phyloP scores from a whole-genome alignment of 1,284 basidiomycete genomes.

The Microbotryomycetes sp. region DNA sequence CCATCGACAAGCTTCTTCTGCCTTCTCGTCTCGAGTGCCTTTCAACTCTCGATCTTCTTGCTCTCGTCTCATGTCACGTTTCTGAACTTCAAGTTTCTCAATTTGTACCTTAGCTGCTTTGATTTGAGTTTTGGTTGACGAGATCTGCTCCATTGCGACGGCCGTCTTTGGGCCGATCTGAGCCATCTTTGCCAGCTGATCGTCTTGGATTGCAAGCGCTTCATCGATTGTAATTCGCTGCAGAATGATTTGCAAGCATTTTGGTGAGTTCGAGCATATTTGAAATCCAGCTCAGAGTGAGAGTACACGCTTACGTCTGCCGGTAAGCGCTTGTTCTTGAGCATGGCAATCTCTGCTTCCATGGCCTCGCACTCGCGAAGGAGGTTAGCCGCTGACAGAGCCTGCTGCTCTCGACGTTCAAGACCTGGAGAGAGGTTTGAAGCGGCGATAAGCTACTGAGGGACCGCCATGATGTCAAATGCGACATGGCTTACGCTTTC shows the following conservation, averaged over 20 bases:
- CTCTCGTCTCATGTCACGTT: slow-evolving; percentile 23
- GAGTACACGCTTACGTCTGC: slow-evolving; percentile 10
- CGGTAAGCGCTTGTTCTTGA: slow-evolving; percentile 30
- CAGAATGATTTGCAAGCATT: background rate
- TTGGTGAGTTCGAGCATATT: background rate
- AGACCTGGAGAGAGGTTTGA: background rate
- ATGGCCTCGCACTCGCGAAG: slow-evolving; percentile 29
- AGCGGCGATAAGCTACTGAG: too few species aligned
- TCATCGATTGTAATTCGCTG: slow-evolving; percentile 36
- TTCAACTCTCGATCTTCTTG: slow-evolving; percentile 31
- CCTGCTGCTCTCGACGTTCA: slow-evolving; percentile 3
- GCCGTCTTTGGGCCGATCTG: slow-evolving; percentile 12
- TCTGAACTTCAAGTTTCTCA: slow-evolving; percentile 23
- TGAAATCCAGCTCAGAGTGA: background rate
- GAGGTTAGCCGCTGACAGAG: slow-evolving; percentile 9
- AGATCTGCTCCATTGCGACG: slow-evolving; percentile 14
- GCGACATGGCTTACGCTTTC: slow-evolving; percentile 7
- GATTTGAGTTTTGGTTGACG: slow-evolving; percentile 20
- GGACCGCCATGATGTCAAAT: background rate
- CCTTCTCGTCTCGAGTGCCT: slow-evolving; percentile 32
- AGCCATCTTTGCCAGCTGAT: slow-evolving; percentile 23
- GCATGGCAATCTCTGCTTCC: slow-evolving; percentile 32
- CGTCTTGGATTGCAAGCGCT: slow-evolving; percentile 19
- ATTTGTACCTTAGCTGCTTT: slow-evolving; percentile 28
- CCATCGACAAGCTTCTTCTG: slow-evolving; percentile 35